Conservation (phyloP, 345 rosid species). For the Salix suchowensis region DNA sequence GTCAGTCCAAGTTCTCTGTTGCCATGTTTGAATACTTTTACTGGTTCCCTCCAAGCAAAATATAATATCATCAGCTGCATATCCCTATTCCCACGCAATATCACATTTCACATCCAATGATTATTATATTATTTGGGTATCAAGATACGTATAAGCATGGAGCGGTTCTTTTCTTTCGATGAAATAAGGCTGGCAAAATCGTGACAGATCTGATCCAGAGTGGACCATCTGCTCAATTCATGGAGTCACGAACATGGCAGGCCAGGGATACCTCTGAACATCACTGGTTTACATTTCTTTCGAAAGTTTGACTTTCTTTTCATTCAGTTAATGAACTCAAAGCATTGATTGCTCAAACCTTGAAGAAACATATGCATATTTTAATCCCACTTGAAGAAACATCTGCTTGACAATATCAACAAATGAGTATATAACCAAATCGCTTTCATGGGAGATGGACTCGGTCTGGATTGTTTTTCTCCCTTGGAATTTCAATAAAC, state of each 20-base stretch:
- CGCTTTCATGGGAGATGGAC: not conserved
- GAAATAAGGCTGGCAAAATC: not conserved
- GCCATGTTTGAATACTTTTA: not conserved
- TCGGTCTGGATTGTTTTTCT: not conserved
- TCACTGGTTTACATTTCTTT: not conserved
- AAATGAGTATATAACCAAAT: not conserved
- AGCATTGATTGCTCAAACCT: not conserved
- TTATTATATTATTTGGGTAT: not conserved
- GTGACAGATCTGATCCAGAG: not conserved
- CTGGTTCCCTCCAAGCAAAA: not conserved
- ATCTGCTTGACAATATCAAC: not conserved
- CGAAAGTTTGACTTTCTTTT: not conserved
- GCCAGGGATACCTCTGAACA: not conserved
- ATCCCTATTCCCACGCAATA: not conserved
- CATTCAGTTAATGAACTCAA: not conserved
- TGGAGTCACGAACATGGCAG: not conserved
- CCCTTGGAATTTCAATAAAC: not conserved
- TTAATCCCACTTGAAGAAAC: not conserved
- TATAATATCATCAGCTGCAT: not conserved
- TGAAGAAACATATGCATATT: too few relatives aligned
- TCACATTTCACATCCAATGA: not conserved
- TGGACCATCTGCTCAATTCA: not conserved
- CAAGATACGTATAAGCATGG: not conserved
- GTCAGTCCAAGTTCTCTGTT: not conserved
- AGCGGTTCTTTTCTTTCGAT: not conserved